Percentiles rank a stretch among this genome's conserved stretches.
phyloP scores from a whole-genome alignment of 208 protist species.

The Naegleria fowleri region DNA sequence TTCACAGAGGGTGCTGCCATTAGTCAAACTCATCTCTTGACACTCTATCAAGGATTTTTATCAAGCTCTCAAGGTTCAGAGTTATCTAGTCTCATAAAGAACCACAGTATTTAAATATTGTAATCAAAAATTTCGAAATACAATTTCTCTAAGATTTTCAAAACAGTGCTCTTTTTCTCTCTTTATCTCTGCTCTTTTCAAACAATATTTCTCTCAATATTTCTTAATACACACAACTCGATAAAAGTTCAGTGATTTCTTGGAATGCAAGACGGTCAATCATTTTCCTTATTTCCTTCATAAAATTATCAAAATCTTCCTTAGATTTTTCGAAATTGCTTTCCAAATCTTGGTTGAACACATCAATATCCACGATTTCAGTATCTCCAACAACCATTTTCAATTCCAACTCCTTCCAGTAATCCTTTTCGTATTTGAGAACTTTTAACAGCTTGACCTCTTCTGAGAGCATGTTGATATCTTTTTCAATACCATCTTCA shows the following conservation, averaged over 20 bases:
- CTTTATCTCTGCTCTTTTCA: too few species aligned
- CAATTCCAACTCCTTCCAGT: slow-evolving; percentile 29
- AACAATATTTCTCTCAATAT: too few species aligned
- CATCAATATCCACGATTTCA: background rate
- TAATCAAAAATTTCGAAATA: too few species aligned
- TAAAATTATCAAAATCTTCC: background rate
- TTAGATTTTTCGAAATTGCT: background rate
- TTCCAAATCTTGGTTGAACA: background rate
- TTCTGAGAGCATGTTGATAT: background rate
- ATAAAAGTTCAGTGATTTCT: background rate
- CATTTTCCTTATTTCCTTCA: slow-evolving; percentile 14
- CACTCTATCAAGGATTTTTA: background rate
- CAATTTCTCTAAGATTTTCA: too few species aligned
- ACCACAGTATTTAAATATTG: background rate
- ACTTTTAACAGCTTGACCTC: slow-evolving; percentile 19
- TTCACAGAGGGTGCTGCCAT: background rate
- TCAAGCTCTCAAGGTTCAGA: background rate
- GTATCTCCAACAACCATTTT: slow-evolving; percentile 21
- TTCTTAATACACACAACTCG: too few species aligned
- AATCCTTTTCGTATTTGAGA: slow-evolving; percentile 18
- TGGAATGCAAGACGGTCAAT: background rate
- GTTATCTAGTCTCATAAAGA: background rate
- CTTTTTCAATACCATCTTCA: slow-evolving; percentile 21
- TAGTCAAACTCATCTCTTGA: background rate
- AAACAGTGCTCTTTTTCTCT: too few species aligned